Conservation (phyloP, 202 grass and related monocot species). For the Sporobolus alterniflorus region DNA sequence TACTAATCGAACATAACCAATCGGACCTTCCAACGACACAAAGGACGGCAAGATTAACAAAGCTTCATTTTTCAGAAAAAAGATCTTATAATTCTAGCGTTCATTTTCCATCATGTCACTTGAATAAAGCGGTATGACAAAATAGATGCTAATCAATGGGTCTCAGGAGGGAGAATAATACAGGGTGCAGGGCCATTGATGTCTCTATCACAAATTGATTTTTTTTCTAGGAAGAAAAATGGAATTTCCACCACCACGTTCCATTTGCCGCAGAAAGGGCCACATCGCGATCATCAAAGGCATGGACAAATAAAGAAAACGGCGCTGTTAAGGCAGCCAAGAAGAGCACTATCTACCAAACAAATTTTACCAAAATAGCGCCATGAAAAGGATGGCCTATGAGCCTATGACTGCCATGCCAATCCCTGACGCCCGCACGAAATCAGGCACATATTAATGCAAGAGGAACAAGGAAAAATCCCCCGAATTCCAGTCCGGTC, state of each 20-base stretch:
- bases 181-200: constrained; percentile 15
- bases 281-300: constrained; percentile 41
- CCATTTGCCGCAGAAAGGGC: constrained; percentile 41
- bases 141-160: too few relatives aligned
- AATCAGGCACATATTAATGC: too few relatives aligned
- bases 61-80: background rate
- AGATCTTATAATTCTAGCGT: too few relatives aligned
- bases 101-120: too few relatives aligned
- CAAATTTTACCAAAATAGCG: constrained; percentile 35
- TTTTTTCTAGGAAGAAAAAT: constrained; percentile 10
- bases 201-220: constrained; percentile 33
- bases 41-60: constrained; percentile 7
- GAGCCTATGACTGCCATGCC: too few relatives aligned
- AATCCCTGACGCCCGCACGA: constrained; percentile 30
- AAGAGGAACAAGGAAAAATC: too few relatives aligned
- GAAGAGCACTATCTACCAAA: constrained; percentile 36
- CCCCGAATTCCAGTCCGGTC: too few relatives aligned
- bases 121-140: too few relatives aligned
- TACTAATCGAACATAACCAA: constrained; percentile 1
- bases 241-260: constrained; percentile 39
- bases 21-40: constrained; percentile 19
- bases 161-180: background rate
- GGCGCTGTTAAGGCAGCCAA: constrained; percentile 12
- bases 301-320: constrained; percentile 29
- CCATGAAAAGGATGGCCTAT: background rate